Conservation (phyloP, 352 stramenopile genomes). For the Globisporangium rhizosaccharum region DNA sequence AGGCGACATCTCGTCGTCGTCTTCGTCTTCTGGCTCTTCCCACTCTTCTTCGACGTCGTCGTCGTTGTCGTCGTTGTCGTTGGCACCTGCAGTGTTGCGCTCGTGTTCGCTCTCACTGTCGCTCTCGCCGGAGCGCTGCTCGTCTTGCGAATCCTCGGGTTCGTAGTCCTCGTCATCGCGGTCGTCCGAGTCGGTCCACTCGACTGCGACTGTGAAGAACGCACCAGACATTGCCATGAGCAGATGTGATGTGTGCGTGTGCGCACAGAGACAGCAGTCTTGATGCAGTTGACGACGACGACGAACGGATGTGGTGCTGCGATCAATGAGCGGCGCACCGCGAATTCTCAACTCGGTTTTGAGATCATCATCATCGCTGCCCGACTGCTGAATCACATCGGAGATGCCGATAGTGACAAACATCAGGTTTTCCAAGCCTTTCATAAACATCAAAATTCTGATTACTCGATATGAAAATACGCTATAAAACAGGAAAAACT, state of each 20-base stretch:
- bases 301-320: too few species aligned
- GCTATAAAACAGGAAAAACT: neutral
- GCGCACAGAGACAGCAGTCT: too few species aligned
- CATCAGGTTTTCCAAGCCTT: neutral
- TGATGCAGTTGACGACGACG: too few species aligned
- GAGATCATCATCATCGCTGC: too few species aligned
- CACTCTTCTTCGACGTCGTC: constrained; percentile 16
- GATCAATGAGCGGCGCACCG: too few species aligned
- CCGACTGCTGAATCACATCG: too few species aligned
- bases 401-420: neutral
- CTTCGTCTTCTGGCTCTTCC: constrained; percentile 20
- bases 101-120: constrained; percentile 2
- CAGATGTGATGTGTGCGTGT: neutral
- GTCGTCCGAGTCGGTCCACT: constrained; percentile 15
- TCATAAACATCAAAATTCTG: neutral
- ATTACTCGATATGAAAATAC: neutral
- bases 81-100: neutral
- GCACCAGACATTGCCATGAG: constrained; percentile 10
- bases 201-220: constrained; percentile 5
- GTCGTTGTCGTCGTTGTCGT: constrained; percentile 2
- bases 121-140: constrained; percentile 2
- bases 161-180: constrained; percentile 13
- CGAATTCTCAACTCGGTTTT: too few species aligned
- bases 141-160: constrained; percentile 7
- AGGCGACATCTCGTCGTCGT: constrained; percentile 23